phyloP scores from a whole-genome alignment of 1,139 yeast species.

The Scheffersomyces insectosa region DNA sequence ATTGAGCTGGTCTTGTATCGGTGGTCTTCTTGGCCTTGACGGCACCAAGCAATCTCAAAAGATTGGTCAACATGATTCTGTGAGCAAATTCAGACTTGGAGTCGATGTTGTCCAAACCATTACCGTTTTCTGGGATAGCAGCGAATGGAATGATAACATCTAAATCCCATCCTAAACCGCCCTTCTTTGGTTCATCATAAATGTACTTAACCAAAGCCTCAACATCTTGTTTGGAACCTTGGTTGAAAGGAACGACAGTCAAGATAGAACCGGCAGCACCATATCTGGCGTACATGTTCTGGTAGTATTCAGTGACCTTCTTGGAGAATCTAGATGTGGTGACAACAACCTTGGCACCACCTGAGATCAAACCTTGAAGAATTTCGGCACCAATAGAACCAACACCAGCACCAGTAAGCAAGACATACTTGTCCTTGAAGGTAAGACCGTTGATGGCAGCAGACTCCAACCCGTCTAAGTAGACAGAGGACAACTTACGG shows the following conservation, averaged over 20 bases:
- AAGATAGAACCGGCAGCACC: conserved; percentile 92
- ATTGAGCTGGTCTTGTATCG: conserved; percentile 98
- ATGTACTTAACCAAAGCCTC: conserved; percentile 82
- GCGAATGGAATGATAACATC: conserved; percentile 97
- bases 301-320: conserved; percentile 93
- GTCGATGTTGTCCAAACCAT: conserved; percentile 88
- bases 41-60: conserved; percentile 87
- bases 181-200: conserved; percentile 77
- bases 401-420: conserved; percentile 97
- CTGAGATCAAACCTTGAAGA: conserved; percentile 89
- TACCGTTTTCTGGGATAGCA: conserved; percentile 98
- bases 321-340: conserved; percentile 95
- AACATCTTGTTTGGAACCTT: conserved; percentile 94
- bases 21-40: conserved; percentile 83
- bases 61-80: conserved; percentile 95
- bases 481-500: conserved; percentile 70
- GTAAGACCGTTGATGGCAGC: conserved; percentile 94
- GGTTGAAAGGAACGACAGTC: conserved; percentile 97
- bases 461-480: conserved; percentile 86
- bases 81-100: conserved; percentile 97
- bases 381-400: conserved; percentile 99
- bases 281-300: conserved; percentile 84
- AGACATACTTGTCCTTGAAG: conserved; percentile 83
- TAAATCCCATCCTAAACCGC: conserved; percentile 97
- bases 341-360: conserved; percentile 97